These are phyloP conservation scores for Ceratocystis colombiana DNA, from an alignment of 2,329 filamentous ascomycete genomes.

Conservation along the genomic window DNA sequence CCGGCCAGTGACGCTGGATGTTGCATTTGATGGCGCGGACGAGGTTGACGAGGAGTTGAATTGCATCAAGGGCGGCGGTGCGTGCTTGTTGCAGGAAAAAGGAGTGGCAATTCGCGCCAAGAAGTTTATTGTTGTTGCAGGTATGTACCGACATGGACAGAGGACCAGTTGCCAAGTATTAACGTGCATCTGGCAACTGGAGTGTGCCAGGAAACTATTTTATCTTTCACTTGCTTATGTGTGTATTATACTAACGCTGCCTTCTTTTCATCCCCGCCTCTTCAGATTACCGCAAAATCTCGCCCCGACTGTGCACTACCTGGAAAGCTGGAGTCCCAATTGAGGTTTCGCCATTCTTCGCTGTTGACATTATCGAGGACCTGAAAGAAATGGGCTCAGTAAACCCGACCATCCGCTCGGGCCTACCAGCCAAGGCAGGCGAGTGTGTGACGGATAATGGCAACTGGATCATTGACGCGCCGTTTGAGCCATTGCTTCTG, in stretches of 20 bases:
- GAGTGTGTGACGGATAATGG: slow-evolving; percentile 55
- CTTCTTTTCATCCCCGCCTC: background rate
- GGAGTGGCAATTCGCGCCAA: slow-evolving; percentile 75
- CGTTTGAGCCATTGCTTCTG: slow-evolving; percentile 67
- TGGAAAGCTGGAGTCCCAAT: slow-evolving; percentile 79
- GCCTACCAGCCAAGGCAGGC: slow-evolving; percentile 66
- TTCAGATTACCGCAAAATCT: slow-evolving; percentile 83
- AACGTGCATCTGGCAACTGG: background rate
- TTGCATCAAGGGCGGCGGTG: slow-evolving; percentile 94
- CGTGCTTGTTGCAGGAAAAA: slow-evolving; percentile 97
- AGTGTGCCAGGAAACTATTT: background rate
- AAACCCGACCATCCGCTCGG: slow-evolving; percentile 60
- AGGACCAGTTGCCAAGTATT: too few relatives aligned
- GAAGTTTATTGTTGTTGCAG: slow-evolving; percentile 79
- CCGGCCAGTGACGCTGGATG: slow-evolving; percentile 54
- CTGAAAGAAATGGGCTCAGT: slow-evolving; percentile 63
- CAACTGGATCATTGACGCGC: slow-evolving; percentile 81
- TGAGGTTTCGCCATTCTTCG: slow-evolving; percentile 80
- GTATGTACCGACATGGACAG: slow-evolving; percentile 37
- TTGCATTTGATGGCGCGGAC: slow-evolving; percentile 92
- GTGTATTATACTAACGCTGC: slow-evolving; percentile 9
- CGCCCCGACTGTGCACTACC: slow-evolving; percentile 57
- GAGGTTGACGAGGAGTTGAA: slow-evolving; percentile 93
- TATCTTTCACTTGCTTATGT: background rate
- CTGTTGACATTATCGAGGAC: slow-evolving; percentile 62